These are phyloP conservation scores for Tolypocladium pustulatum DNA, from an alignment of 2,329 filamentous ascomycete species.

Conservation along the genomic window DNA sequence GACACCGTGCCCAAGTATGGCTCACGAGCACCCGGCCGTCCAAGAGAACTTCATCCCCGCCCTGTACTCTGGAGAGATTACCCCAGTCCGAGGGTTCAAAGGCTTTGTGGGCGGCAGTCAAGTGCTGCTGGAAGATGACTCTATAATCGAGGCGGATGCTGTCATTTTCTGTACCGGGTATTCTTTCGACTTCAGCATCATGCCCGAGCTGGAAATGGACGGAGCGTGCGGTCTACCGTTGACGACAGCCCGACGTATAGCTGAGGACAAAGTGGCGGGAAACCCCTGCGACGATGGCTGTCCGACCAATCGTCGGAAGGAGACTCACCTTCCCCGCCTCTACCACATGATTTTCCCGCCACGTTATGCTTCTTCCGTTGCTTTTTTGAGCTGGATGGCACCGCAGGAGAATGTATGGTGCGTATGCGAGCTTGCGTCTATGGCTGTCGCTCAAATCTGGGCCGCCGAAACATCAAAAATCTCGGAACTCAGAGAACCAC, in stretches of 20 bases:
- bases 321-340: slow-evolving; percentile 17
- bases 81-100: slow-evolving; percentile 1
- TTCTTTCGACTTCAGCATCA: slow-evolving; percentile 17
- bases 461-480: neutral
- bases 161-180: slow-evolving; percentile 28
- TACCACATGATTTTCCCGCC: slow-evolving; percentile 32
- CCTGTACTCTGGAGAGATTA: neutral
- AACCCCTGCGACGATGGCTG: slow-evolving; percentile 1
- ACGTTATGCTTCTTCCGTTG: slow-evolving; percentile 27
- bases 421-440: slow-evolving; percentile 27
- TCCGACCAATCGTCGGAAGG: slow-evolving; percentile 3
- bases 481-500: neutral
- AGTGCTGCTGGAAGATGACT: slow-evolving; percentile 20
- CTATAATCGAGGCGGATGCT: slow-evolving; percentile 17
- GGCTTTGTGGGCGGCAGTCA: slow-evolving; percentile 7
- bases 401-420: slow-evolving; percentile 20
- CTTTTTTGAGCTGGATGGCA: slow-evolving; percentile 25
- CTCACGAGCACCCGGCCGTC: slow-evolving; percentile 3
- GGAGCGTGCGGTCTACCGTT: neutral
- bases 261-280: no score
- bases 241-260: neutral
- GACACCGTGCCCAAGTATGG: slow-evolving; percentile 1
- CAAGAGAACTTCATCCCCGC: slow-evolving; percentile 3
- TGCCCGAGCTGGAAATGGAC: slow-evolving; percentile 8
- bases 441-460: slow-evolving; percentile 30